These are phyloP conservation scores for Kuraishia capsulata DNA, from an alignment of 805 yeast species.

Conservation along the genomic window DNA sequence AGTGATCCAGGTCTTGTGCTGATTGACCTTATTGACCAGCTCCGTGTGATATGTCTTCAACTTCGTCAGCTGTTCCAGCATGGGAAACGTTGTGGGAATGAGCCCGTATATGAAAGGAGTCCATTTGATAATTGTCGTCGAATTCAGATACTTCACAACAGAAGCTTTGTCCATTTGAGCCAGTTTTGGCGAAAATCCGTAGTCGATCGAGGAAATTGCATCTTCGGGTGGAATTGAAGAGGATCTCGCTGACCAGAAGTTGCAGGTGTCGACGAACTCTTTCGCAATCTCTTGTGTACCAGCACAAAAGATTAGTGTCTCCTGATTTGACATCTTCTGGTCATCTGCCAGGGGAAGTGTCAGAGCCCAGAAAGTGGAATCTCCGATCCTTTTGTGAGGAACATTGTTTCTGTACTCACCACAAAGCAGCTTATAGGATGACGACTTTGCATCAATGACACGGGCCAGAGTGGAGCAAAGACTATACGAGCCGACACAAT, in stretches of 20 bases:
- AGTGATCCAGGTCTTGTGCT: constrained; percentile 32
- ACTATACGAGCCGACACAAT: constrained; percentile 41
- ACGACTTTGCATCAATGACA: constrained; percentile 12
- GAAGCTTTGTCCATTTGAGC: constrained; percentile 9
- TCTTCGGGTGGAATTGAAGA: constrained; percentile 74
- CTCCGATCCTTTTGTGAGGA: constrained; percentile 22
- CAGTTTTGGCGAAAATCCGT: constrained; percentile 57
- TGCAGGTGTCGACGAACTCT: constrained; percentile 68
- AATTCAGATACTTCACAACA: constrained; percentile 17
- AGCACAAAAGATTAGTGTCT: constrained; percentile 50
- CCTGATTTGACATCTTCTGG: constrained; percentile 15
- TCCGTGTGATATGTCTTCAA: constrained; percentile 29
- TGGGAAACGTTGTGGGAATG: constrained; percentile 16
- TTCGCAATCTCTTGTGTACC: constrained; percentile 59
- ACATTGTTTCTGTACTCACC: constrained; percentile 13
- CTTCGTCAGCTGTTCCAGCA: constrained; percentile 28
- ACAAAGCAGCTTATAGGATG: neutral
- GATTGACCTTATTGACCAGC: constrained; percentile 28
- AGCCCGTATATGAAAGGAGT: constrained; percentile 20
- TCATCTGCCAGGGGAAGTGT: constrained; percentile 39
- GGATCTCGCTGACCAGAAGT: constrained; percentile 84
- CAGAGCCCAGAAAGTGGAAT: constrained; percentile 40
- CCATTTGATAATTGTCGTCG: constrained; percentile 31
- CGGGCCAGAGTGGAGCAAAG: constrained; percentile 45
- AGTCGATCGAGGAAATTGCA: constrained; percentile 68